Base-by-base conservation (phyloP, 2,329 filamentous ascomycete species). In the Hypoxylon sp. region DNA sequence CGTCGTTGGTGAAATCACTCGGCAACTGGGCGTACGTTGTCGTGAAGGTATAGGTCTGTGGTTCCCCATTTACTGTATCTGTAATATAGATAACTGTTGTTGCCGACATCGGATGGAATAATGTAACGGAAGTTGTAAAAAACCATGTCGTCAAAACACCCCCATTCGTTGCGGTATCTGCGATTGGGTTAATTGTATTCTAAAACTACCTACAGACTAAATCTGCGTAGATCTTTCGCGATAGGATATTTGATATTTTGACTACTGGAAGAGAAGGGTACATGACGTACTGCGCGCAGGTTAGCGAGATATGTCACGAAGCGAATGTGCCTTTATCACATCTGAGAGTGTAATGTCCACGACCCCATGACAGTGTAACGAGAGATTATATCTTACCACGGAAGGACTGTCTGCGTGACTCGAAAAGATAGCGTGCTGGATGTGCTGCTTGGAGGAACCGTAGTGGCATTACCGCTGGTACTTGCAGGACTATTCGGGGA, bases 1-100 rank as follows among this genome's bases (percentile, higher is more conserved):
- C 11, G 14, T 2, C 10, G 13, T 35, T 37, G 4, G 17, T n/a
- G 26, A 33, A 11, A 2, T 31, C 6, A 11, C 1, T 56, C 1
- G 65, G 39, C 11, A 70, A 51, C 14, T 59, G 57, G 13, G 22
- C 13, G 42, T 63, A 70, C 5, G 65, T 62, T 17, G 56, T 68
- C 5, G 64, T 70, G n/a, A 56, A 65, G 0, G 44, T 63, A 3
- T 56, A 55, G 2, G 29, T 57, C 2, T 31, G 17, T 5, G 13
- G 10, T 22, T 29, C 3, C 9, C 61, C 64, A 17, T 68, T 53
- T 2, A 60, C 0, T 19, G 44, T 48, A 5, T 0, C 35, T 8
- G 62, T 51, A 14, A 59, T 60, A 17, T 35, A 11, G 11, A 65
- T 17, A 11, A 68, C 14, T 19, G 55, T 1, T 17, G 65, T 68